phyloP scores from a whole-genome alignment of 495 filamentous ascomycete genomes.

The Aspergillus avenaceus region DNA sequence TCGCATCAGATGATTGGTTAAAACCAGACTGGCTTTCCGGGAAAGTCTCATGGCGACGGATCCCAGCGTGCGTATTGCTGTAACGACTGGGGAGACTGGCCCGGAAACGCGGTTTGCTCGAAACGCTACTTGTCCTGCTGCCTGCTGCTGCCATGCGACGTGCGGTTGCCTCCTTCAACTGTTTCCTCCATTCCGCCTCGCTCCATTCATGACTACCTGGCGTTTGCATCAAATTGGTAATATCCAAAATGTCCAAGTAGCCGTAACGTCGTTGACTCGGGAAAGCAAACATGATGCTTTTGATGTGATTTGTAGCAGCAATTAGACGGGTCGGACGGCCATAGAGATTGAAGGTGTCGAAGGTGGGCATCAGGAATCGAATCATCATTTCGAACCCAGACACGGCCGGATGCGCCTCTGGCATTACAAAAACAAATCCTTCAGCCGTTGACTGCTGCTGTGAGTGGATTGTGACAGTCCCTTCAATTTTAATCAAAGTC shows the following conservation, averaged over 20 bases:
- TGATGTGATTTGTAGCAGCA: conserved; percentile 77
- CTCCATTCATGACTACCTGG: conserved; percentile 75
- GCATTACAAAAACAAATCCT: conserved; percentile 97
- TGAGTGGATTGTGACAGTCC: conserved; percentile 79
- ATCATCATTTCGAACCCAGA: conserved; percentile 95
- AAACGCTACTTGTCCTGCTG: conserved; percentile 55
- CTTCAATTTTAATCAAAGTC: conserved; percentile 91
- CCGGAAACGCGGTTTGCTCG: conserved; percentile 57
- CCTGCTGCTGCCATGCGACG: conserved; percentile 61
- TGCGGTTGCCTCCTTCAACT: conserved; percentile 86
- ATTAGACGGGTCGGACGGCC: conserved; percentile 84
- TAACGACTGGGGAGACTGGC: conserved; percentile 58
- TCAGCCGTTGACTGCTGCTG: conserved; percentile 69
- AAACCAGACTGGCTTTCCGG: conserved; percentile 44
- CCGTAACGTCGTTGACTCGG: conserved; percentile 84
- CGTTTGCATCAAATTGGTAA: conserved; percentile 70
- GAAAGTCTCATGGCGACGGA: conserved; percentile 42
- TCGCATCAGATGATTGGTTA: conserved; percentile 36
- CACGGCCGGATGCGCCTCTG: conserved; percentile 84
- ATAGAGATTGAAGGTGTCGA: conserved; percentile 89
- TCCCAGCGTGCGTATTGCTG: conserved; percentile 29
- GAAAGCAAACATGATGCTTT: conserved; percentile 98
- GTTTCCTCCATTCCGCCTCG: conserved; percentile 85
- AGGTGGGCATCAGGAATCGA: conserved; percentile 90
- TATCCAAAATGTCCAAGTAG: conserved; percentile 85